Evolutionary conservation across 2,329 filamentous ascomycete genomes (phyloP), one percentile per base, ranked within the genome.

Genomic region (Chalaropsis ovoidea): DNA sequence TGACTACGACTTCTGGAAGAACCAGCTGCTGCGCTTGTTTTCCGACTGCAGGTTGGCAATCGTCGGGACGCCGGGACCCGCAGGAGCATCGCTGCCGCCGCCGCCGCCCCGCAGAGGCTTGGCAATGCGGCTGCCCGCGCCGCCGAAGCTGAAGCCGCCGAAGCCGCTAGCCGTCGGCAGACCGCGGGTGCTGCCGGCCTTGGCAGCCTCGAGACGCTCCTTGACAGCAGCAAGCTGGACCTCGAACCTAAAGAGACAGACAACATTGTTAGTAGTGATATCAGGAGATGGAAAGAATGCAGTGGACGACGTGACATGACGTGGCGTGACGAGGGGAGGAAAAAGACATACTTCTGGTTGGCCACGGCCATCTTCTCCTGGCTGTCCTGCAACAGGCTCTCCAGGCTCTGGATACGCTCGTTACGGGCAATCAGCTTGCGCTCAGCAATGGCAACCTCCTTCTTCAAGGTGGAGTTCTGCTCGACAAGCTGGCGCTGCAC

Each of bases 381-480:
- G 73, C 90, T 95, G 76, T 99, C 94, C 75, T 96, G 91, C 71
- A 99, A 82, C 73, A 99, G 79, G 72, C 84, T 87, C 79, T 99
- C 94, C 58, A 99, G 80, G 74, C 89, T 95, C 76, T 95, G 87
- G 74, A 99, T 99, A 67, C 94, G 88, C 81, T 99, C 94, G 74
- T 97, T 97, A 71, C 94, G 83, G 27, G 94, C 94, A 75, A 95
- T 95, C 69, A 99, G 82, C 77, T 99, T 99, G 71, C 94, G 86
- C 80, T 99, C 94, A 0, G 94, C 94, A 74, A 99, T 99, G 65
- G 94, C 94, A 65, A 99, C 94, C 77, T 99, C 94, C 81, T 99
- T 97, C 86, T 99, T 99, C 72, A 99, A 81, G 69, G 87, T 88
- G 71, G 90, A 90, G 77, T 99, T 99, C 77, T 99, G 94, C 79